Base-by-base conservation (phyloP, 2,329 filamentous ascomycete species). In the Fusarium aywerte region DNA sequence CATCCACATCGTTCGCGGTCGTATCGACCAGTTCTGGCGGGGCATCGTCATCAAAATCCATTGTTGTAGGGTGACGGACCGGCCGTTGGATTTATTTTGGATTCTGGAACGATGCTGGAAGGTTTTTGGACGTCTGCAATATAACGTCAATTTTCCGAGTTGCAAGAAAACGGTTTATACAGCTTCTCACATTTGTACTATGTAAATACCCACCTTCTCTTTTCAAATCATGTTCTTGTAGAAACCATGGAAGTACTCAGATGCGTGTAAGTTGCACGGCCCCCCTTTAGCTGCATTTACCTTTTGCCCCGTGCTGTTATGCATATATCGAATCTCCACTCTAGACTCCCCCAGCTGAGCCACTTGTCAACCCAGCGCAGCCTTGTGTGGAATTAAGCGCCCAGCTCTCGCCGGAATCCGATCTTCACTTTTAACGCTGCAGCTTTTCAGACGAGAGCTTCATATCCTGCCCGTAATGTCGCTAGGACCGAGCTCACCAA, bases 401-500 rank as follows among this genome's bases (percentile, higher is more conserved):
- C 65, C 53, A 63, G 49, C 39, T 67, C 42, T 51, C 32, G 16
- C 47, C 47, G 40, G 38, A 65, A 36, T 16, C 50, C 25, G 12
- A 53, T 45, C 51, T 67, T 63, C 59, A 53, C 70, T 47, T 54
- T 49, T 51, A 50, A 58, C 45, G 51, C 64, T 49, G n/a, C 31
- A 42, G 56, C 21, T 54, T 56, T 43, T 7, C 48, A 48, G 54
- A 40, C 48, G 42, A 39, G n/a, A 62, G 38, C 58, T 54, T 56
- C 29, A 49, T 59, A 51, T 44, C 51, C 44, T 45, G 27, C 50
- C 33, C 31, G 79, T 69, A 68, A 87, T 88, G 85, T 82, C 86
- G 68, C 78, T 88, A 66, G 80, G 86, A 71, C 90, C 92, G 66
- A 95, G 88, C 79, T 97, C 94, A 45, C 95, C 96, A 67, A 91